A percentile compares a stretch with the other conserved stretches of the same genome.
These are phyloP conservation scores for Paraconiothyrium sp. DNA, from an alignment of 2,329 filamentous ascomycete species.

Conservation along the genomic window DNA sequence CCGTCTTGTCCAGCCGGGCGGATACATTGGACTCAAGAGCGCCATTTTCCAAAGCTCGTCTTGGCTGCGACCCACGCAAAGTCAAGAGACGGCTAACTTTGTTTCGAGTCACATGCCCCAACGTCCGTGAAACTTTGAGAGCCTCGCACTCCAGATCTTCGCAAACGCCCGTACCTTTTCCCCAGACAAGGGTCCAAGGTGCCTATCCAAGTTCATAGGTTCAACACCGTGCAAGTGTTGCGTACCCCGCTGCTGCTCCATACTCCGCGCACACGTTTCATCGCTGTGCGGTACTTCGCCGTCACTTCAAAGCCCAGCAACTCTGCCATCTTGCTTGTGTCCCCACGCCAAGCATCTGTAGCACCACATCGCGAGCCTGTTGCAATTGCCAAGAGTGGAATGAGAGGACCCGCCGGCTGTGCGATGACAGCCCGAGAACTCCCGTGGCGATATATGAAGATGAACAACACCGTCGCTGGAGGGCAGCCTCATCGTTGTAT, in stretches of 20 bases:
- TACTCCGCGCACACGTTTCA: constrained; percentile 3
- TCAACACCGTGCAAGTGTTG: neutral
- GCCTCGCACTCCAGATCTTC: constrained; percentile 22
- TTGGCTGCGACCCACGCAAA: constrained; percentile 21
- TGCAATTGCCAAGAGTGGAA: constrained; percentile 21
- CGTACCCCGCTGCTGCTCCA: neutral
- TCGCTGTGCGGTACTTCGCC: neutral
- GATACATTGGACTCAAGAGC: constrained; percentile 24
- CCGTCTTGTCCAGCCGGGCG: constrained; percentile 15
- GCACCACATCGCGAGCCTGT: constrained; percentile 24
- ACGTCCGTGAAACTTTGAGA: constrained; percentile 24
- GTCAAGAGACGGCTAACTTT: constrained; percentile 12
- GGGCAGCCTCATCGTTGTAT: constrained; percentile 3
- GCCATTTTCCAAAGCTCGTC: constrained; percentile 21
- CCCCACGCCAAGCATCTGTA: constrained; percentile 20
- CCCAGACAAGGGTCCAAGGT: too few species aligned
- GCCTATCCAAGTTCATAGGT: neutral
- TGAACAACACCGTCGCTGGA: neutral
- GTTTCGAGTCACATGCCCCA: constrained; percentile 28
- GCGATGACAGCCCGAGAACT: neutral
- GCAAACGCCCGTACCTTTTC: constrained; percentile 3
- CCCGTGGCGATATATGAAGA: neutral
- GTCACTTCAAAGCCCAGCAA: neutral
- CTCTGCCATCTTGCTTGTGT: neutral
- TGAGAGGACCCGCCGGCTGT: neutral